Base-by-base conservation (phyloP, 1,284 basidiomycete species). In the Hymenochaete sp. region DNA sequence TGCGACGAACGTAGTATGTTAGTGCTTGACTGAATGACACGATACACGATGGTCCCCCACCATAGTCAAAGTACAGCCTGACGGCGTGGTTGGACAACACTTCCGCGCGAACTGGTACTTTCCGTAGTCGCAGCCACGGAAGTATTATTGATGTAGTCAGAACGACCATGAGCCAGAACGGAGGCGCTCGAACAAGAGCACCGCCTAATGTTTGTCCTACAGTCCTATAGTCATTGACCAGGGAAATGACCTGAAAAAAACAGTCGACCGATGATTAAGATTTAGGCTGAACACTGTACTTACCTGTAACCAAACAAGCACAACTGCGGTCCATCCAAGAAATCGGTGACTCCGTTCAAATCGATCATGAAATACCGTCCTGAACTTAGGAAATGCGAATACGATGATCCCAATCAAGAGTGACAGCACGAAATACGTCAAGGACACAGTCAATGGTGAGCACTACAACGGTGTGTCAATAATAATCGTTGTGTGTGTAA, bases 331-430 rank as follows among this genome's bases (percentile, higher is more conserved):
- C 75, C 75, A 79, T 16, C 76, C 76, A 22, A 72, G 56, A 60
- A 75, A 75, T 40, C 75, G 71, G 57, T 78, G 76, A 6, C 68
- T 66, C 27, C 63, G 65, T 57, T 78, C 74, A 53, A 77, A 77
- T 26, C 60, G 65, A 53, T 77, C 67, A 57, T 77, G 75, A 42
- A 64, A 59, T 37, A 67, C 66, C 33, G 57, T 58, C 35, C 74
- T 66, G 50, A 75, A 59, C n/a, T 62, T 60, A 0, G 75, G 74
- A 53, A 72, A 67, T 2, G 75, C 73, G 52, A 75, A 72, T 10
- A 67, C 51, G 16, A 74, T 63, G 48, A 76, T 73, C 14, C 66
- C 65, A 14, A 74, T 33, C 14, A 79, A 59, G 7, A 77, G 60
- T 6, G 67, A 49, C 22, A 79, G 56, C 38, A 77, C 71, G 49